Evolutionary conservation across 441 rosid genomes (phyloP).

Genomic region (Adansonia rubrostipa): DNA sequence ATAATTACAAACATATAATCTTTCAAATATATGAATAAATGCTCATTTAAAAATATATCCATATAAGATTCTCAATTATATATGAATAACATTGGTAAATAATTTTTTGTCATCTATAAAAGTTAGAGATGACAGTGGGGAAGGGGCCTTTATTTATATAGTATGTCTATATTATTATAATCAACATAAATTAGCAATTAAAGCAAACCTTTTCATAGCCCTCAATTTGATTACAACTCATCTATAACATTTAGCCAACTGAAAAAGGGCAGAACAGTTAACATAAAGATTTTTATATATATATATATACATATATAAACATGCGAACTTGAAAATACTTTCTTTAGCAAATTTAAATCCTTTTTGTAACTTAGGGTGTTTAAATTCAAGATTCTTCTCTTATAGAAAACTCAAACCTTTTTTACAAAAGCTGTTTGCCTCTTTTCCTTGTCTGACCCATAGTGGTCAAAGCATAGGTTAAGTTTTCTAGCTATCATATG

Average conservation of each 20-base stretch:
- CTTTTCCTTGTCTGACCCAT: conserved; percentile 62
- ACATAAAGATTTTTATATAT: not conserved
- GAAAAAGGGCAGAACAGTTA: not conserved
- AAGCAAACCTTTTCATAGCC: conserved; percentile 70
- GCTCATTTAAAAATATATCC: no score
- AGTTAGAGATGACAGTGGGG: not conserved
- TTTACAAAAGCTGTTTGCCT: conserved; percentile 55
- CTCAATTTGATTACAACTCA: conserved; percentile 62
- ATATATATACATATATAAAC: not conserved
- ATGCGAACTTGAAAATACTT: conserved; percentile 9
- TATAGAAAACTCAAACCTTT: conserved; percentile 57
- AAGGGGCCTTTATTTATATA: not conserved
- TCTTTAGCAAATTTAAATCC: conserved; percentile 70
- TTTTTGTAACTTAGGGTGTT: conserved; percentile 71
- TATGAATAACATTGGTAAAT: no score
- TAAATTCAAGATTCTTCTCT: conserved; percentile 58
- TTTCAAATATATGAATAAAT: no score
- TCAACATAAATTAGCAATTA: not conserved
- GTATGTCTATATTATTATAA: not conserved
- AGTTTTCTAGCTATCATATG: conserved; percentile 17
- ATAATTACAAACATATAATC: no score
- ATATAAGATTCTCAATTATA: no score
- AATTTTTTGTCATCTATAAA: not conserved
- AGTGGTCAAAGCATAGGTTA: conserved; percentile 47
- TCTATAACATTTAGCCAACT: conserved; percentile 51